phyloP scores from a whole-genome alignment of 176 grass and related monocot species.

The Cenchrus purpureus region DNA sequence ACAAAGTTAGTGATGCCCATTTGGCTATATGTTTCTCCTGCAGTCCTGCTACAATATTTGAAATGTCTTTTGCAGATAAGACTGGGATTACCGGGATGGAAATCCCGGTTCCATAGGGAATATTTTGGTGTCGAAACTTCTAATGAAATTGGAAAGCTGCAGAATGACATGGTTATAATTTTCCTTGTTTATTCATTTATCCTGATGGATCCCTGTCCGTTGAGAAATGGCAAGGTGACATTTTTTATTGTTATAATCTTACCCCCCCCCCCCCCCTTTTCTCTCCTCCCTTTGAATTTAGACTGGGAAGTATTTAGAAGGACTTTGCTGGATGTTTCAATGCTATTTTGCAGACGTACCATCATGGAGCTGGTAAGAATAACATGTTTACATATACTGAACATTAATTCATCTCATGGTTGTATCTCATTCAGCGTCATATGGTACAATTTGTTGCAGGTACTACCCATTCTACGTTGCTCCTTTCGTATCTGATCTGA shows the following conservation, averaged over 20 bases:
- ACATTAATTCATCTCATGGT: conserved; percentile 18
- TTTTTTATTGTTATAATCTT: not conserved
- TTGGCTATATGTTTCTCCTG: not conserved
- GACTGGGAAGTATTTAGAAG: conserved; percentile 66
- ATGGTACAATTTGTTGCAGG: conserved; percentile 42
- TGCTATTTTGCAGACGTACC: conserved; percentile 65
- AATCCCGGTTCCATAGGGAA: conserved; percentile 59
- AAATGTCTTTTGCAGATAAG: conserved; percentile 47
- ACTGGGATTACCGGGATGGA: conserved; percentile 58
- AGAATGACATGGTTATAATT: conserved; percentile 50
- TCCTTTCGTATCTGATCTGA: conserved; percentile 70
- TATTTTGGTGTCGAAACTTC: conserved; percentile 48
- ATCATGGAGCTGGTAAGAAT: conserved; percentile 69
- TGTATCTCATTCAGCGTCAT: not conserved
- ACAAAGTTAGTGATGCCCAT: conserved; percentile 39
- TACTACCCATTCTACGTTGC: conserved; percentile 60
- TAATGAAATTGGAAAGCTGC: conserved; percentile 49
- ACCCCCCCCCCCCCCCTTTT: not conserved
- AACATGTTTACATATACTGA: not conserved
- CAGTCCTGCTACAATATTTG: not conserved
- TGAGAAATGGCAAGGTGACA: not conserved
- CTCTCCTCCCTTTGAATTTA: conserved; percentile 26
- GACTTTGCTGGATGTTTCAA: conserved; percentile 64
- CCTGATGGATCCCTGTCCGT: not conserved
- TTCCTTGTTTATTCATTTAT: conserved; percentile 30